These are phyloP conservation scores for Dendrothele bispora DNA, from an alignment of 768 basidiomycete genomes.

Conservation along the genomic window DNA sequence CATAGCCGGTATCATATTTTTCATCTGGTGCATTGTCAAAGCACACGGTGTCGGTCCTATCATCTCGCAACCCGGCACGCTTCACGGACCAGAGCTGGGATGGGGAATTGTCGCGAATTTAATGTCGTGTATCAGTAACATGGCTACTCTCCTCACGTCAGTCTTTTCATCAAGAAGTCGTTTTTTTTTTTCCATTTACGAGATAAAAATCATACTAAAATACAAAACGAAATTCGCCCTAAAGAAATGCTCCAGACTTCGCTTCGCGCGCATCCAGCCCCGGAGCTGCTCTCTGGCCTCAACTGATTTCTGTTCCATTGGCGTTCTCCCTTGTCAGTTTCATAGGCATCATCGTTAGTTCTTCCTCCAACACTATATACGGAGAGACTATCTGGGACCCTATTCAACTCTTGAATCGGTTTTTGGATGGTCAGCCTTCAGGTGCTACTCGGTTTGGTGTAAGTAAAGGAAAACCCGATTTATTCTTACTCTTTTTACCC, in stretches of 20 bases:
- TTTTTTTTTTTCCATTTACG: slow-evolving; percentile 2
- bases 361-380: slow-evolving; percentile 73
- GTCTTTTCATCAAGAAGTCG: too few species aligned
- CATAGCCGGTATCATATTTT: slow-evolving; percentile 67
- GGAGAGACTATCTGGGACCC: slow-evolving; percentile 81
- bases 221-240: slow-evolving; percentile 11
- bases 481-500: too few species aligned
- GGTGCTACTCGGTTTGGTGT: slow-evolving; percentile 69
- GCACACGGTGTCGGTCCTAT: slow-evolving; percentile 79
- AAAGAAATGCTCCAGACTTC: slow-evolving; percentile 75
- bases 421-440: slow-evolving; percentile 64
- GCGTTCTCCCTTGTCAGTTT: slow-evolving; percentile 76
- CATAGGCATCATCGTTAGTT: slow-evolving; percentile 80
- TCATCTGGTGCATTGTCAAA: slow-evolving; percentile 77
- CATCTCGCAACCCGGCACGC: slow-evolving; percentile 57
- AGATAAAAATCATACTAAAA: neutral
- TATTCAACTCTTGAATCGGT: slow-evolving; percentile 66
- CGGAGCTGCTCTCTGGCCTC: slow-evolving; percentile 60
- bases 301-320: slow-evolving; percentile 70
- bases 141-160: slow-evolving; percentile 70
- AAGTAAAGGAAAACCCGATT: too few species aligned
- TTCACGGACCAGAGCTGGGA: slow-evolving; percentile 66
- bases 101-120: slow-evolving; percentile 76
- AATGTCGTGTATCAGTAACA: slow-evolving; percentile 81
- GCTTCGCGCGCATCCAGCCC: slow-evolving; percentile 61